These are phyloP conservation scores for Solanum paucissectum DNA, from an alignment of 257 asterid genomes.

Conservation along the genomic window DNA sequence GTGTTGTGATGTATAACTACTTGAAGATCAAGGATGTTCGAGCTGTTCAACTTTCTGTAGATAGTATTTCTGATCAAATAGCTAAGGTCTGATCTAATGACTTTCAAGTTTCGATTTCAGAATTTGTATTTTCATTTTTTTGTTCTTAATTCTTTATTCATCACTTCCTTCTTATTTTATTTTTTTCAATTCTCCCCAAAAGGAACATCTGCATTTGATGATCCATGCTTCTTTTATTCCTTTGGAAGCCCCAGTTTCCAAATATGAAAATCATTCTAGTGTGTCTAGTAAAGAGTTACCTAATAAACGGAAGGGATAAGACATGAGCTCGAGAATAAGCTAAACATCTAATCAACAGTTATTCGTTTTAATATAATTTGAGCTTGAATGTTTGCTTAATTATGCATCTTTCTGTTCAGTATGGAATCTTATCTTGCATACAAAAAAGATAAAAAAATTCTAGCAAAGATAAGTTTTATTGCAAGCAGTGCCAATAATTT, in stretches of 20 bases:
- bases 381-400: not conserved
- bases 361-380: not conserved
- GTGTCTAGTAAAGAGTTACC: not conserved
- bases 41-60: slow-evolving; percentile 35
- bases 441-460: too few species aligned
- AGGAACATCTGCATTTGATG: not conserved
- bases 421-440: too few species aligned
- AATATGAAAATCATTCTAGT: not conserved
- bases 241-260: not conserved
- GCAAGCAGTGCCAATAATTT: slow-evolving; percentile 25
- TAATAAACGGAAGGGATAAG: not conserved
- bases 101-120: not conserved
- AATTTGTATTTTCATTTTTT: not conserved
- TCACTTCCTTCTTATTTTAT: not conserved
- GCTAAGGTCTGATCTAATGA: slow-evolving; percentile 27
- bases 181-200: not conserved
- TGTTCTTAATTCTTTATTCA: not conserved
- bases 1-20: slow-evolving; percentile 66
- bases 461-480: too few species aligned
- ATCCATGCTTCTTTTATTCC: not conserved
- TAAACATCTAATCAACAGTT: not conserved
- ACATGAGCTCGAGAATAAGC: not conserved
- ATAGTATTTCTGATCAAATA: slow-evolving; percentile 30
- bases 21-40: slow-evolving; percentile 53
- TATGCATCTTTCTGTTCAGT: not conserved